Base-by-base conservation (phyloP, 140 eudicot species). In the Oenanthe javanica region DNA sequence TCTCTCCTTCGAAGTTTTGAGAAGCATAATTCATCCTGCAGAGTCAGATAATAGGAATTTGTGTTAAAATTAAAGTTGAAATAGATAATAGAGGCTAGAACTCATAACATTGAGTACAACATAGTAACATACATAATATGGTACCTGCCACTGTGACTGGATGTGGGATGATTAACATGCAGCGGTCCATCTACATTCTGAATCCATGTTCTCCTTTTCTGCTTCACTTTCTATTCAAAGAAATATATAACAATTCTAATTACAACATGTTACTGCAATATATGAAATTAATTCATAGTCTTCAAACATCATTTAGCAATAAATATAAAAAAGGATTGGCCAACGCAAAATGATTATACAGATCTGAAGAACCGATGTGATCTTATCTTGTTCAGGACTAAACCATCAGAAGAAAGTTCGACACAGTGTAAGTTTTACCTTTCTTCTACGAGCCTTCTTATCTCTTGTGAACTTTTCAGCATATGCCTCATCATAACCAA, bases 391-490 rank as follows among this genome's bases (percentile, higher is more conserved):
- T 42, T 16, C 0, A 3, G 77, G 57, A 46, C 21, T 73, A 43
- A 9, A 73, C 19, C 52, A 43, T 46, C 23, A 73, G 7, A n/a
- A 16, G 13, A 48, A 47, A 18, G 69, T 23, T 23, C 72, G 27
- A 47, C 4, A 27, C 18, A 59, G 69, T 48, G 70, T 16, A 72
- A 51, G 47, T 71, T 73, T 77, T 87, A 88, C 99, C 91, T 91
- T 87, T 63, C 72, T 86, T 85, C 86, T 88, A 61, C 90, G 89
- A 54, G 87, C 88, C 88, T 92, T 94, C 85, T 86, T 92, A 57
- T 89, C 87, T 85, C 87, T 85, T 27, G 75, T 82, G 57, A 72
- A 77, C 83, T 82, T 89, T 75, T 83, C 91, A 55, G 81, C 61
- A 77, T 76, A 81, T 59, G 81, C 83, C 81, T 81, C 97, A 83